phyloP scores from a whole-genome alignment of 352 stramenopile genomes.

The Pythium phragmiticola region DNA sequence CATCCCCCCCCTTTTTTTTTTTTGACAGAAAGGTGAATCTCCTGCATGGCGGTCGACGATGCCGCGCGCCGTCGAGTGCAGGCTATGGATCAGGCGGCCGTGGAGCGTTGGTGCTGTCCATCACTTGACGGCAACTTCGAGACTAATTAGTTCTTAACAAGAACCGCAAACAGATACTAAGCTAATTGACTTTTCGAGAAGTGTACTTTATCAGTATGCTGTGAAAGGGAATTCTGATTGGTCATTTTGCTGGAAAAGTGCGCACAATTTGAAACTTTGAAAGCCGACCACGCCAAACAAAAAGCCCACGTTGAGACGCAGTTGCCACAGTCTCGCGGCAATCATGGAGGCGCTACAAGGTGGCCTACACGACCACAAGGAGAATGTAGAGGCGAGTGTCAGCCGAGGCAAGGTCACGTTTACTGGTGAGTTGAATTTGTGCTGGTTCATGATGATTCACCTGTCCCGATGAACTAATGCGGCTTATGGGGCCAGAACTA shows the following conservation, averaged over 20 bases:
- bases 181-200: too few species aligned
- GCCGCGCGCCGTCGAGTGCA: too few species aligned
- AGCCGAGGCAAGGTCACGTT: conserved; percentile 33
- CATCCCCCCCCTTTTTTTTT: too few species aligned
- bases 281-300: background rate
- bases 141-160: too few species aligned
- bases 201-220: background rate
- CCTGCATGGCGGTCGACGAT: too few species aligned
- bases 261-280: conserved; percentile 18
- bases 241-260: background rate
- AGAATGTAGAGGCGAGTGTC: conserved; percentile 57
- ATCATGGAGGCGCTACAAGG: conserved; percentile 50
- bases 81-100: too few species aligned
- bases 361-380: conserved; percentile 54
- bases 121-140: too few species aligned
- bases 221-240: background rate
- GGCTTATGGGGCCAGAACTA: conserved; percentile 11
- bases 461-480: background rate
- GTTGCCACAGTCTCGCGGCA: background rate
- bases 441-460: background rate
- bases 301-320: background rate
- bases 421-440: conserved; percentile 22
- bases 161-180: too few species aligned
- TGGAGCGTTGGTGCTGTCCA: too few species aligned
- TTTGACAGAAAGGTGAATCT: too few species aligned